Conservation (phyloP, 441 rosid genomes). For the Metrosideros polymorpha region DNA sequence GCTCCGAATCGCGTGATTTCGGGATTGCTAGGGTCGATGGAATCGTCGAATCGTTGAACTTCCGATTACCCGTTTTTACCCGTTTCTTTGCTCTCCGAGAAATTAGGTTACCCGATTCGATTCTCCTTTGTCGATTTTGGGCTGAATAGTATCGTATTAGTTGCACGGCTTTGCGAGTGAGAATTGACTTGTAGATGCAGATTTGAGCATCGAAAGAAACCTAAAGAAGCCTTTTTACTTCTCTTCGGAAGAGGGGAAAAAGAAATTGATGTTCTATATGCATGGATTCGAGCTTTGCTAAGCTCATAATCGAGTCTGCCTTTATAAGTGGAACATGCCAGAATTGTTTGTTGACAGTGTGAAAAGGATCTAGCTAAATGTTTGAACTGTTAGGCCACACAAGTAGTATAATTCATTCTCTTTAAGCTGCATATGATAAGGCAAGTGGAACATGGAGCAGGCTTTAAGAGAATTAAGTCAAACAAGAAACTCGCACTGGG, state of each 20-base stretch:
- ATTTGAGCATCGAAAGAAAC: neutral
- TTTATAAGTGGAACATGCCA: neutral
- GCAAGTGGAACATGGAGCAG: neutral
- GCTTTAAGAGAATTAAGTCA: neutral
- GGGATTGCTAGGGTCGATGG: neutral
- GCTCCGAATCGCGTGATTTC: neutral
- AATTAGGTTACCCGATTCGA: neutral
- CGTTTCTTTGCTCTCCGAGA: neutral
- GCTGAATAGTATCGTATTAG: neutral
- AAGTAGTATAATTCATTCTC: neutral
- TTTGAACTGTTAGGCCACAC: neutral
- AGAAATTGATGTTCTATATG: neutral
- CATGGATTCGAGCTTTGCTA: neutral
- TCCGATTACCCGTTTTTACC: neutral
- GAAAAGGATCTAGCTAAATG: neutral
- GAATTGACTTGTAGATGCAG: neutral
- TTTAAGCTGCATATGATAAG: neutral
- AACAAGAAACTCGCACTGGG: neutral
- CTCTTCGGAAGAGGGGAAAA: neutral
- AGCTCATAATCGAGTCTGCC: neutral
- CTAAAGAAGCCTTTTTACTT: neutral
- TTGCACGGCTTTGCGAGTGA: neutral
- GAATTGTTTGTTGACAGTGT: neutral
- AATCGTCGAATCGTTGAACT: neutral
- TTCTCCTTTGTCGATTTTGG: neutral